These are phyloP conservation scores for Epithemia pelagica DNA, from an alignment of 108 stramenopile genomes.

Conservation along the genomic window DNA sequence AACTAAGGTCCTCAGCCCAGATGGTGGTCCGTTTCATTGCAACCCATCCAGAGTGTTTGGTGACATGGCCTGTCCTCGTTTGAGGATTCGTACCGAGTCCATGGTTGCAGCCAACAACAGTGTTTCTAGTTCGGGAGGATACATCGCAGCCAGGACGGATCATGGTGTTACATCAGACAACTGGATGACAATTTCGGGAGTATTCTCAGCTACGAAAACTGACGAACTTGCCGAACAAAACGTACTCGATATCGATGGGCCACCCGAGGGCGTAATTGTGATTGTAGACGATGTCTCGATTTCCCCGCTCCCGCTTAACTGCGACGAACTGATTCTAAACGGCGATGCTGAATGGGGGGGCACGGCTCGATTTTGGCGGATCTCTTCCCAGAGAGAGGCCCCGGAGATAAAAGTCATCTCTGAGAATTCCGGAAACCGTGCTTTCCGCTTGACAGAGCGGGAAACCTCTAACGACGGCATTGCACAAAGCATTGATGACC, in stretches of 20 bases:
- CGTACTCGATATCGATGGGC: neutral
- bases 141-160: neutral
- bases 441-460: neutral
- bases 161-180: neutral
- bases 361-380: neutral
- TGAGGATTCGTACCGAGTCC: neutral
- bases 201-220: neutral
- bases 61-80: neutral
- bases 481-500: neutral
- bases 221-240: neutral
- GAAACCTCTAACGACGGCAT: neutral
- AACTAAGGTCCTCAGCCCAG: neutral
- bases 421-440: neutral
- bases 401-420: neutral
- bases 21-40: neutral
- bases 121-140: neutral
- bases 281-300: neutral
- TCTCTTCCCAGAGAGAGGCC: neutral
- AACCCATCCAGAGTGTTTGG: neutral
- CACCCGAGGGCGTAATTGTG: neutral
- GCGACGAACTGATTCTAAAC: neutral
- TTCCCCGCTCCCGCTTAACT: neutral
- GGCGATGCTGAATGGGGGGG: neutral
- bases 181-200: neutral
- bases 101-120: neutral